These are phyloP conservation scores for Cyclotella kingstonii DNA, from an alignment of 108 stramenopile genomes.

Conservation along the genomic window DNA sequence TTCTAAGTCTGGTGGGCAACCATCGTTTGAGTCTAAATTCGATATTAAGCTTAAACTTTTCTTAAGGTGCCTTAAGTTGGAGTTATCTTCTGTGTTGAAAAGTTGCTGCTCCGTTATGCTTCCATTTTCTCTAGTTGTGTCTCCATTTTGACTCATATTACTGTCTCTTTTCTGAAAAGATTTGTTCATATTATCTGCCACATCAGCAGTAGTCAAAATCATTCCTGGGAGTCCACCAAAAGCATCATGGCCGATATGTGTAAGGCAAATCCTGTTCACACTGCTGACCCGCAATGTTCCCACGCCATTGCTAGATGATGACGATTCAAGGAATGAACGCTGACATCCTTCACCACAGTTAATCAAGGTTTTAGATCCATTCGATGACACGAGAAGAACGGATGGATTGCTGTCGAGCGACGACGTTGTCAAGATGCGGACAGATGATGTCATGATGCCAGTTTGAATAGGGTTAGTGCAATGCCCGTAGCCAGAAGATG, in stretches of 20 bases:
- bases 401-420: constrained; percentile 72
- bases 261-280: constrained; percentile 69
- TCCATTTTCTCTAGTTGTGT: not conserved
- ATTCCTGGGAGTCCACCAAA: constrained; percentile 82
- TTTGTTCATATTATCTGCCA: constrained; percentile 31
- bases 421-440: constrained; percentile 65
- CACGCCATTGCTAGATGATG: constrained; percentile 25
- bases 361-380: constrained; percentile 69
- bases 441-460: constrained; percentile 67
- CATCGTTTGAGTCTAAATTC: constrained; percentile 6
- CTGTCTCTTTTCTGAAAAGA: constrained; percentile 13
- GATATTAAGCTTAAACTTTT: constrained; percentile 16
- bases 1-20: constrained; percentile 46
- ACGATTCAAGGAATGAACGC: constrained; percentile 75
- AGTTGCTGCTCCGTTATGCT: not conserved
- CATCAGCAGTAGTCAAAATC: constrained; percentile 79
- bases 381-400: constrained; percentile 58
- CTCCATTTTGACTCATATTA: constrained; percentile 5
- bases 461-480: too few relatives aligned
- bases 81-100: not conserved
- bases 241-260: constrained; percentile 61
- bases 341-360: constrained; percentile 88
- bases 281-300: constrained; percentile 52
- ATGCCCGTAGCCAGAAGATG: too few relatives aligned
- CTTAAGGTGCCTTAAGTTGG: constrained; percentile 3